A percentile compares a stretch with the other conserved stretches of the same genome.
phyloP scores from a whole-genome alignment of 1,139 yeast genomes.

The Entelexis sorbosivorans region DNA sequence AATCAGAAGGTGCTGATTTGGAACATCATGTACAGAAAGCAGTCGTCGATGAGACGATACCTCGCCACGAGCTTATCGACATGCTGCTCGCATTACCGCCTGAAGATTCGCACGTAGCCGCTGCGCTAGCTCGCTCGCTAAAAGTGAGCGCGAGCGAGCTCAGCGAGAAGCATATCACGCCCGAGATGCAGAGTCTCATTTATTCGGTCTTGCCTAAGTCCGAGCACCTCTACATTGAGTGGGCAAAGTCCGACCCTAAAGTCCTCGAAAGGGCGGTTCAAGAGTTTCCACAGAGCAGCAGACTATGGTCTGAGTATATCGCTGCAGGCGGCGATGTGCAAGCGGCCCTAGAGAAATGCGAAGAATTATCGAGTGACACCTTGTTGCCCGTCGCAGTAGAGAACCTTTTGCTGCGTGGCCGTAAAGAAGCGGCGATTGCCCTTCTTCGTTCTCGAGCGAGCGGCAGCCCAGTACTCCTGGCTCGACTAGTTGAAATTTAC shows the following conservation, averaged over 20 bases:
- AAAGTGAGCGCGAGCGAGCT: neutral
- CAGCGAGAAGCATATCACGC: neutral
- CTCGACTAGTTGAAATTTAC: neutral
- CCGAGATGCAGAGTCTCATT: neutral
- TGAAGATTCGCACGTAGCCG: neutral
- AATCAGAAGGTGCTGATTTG: neutral
- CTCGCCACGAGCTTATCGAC: neutral
- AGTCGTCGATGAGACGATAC: neutral
- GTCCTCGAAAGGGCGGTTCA: neutral
- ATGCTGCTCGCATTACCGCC: neutral
- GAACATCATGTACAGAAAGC: neutral
- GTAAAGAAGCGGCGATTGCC: neutral
- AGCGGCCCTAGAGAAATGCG: neutral
- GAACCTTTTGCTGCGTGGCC: neutral
- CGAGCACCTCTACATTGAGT: neutral
- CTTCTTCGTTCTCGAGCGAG: neutral
- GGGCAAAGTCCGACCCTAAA: neutral
- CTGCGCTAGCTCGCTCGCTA: neutral
- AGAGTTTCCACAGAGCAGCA: constrained; percentile 1
- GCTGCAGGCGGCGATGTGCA: neutral
- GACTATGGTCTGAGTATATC: neutral
- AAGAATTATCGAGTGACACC: neutral
- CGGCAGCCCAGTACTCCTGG: neutral
- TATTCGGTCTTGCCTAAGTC: neutral
- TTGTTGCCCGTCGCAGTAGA: neutral